Evolutionary conservation across 306 rosid genomes (phyloP), one percentile per base, ranked within the genome.

Genomic region (Vigna angularis): DNA sequence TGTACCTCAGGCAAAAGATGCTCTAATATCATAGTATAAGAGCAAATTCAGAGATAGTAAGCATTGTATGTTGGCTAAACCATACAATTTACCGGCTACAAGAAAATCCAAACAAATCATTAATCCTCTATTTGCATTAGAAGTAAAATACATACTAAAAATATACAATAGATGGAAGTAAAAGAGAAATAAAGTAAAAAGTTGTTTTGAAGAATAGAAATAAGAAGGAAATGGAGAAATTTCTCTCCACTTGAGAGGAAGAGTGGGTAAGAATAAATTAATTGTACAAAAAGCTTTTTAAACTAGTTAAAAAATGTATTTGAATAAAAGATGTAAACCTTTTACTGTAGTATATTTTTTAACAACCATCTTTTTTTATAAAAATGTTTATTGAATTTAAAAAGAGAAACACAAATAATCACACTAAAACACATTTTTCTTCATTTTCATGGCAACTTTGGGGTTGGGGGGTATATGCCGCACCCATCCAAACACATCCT

Each of bases 21-120:
- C 77, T 57, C 50, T 58, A 70, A 28, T 61, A 12, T 51, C 51
- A 76, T 72, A 69, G 70, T 36, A 67, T 17, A 61, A 28, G 68
- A 44, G 55, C 63, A 74, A 38, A 51, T 79, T 50, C 49, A 74
- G 74, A 59, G 64, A 58, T 34, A 57, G 80, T 68, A 52, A 69
- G n/a, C 66, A 52, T 53, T 10, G 49, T 26, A 74, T 16, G 72
- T 51, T 26, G 55, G 81, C 66, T 61, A 50, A 34, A 44, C 70
- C 22, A 79, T 52, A 51, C 36, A 49, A 44, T 44, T 50, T 15
- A 65, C 72, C 45, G 28, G 48, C 50, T 61, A 52, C 58, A 52
- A 52, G 62, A 55, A 50, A 83, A 79, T 70, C 22, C 69, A 74
- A 78, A 74, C 63, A 50, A 74, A 51, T 14, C 58, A 61, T 13